Evolutionary conservation across 2,329 filamentous ascomycete species (phyloP).

Genomic region (Fusarium coffeatum): DNA sequence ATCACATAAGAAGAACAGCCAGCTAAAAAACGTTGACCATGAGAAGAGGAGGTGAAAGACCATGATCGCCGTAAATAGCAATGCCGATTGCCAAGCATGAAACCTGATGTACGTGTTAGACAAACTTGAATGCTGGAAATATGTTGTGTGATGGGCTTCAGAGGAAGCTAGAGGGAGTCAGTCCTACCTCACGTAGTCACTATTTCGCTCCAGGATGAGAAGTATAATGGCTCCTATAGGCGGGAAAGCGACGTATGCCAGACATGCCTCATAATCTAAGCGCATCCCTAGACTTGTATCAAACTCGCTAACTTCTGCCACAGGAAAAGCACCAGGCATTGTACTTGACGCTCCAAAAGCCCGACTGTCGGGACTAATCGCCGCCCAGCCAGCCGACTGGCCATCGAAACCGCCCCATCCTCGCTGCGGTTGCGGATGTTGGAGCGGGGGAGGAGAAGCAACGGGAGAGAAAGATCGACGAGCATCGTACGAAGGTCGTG

Average conservation of each 20-base stretch:
- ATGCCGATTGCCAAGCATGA: slow-evolving; percentile 93
- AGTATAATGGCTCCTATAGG: slow-evolving; percentile 87
- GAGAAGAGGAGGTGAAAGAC: slow-evolving; percentile 86
- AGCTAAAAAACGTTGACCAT: slow-evolving; percentile 86
- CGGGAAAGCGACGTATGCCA: slow-evolving; percentile 88
- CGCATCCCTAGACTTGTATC: slow-evolving; percentile 89
- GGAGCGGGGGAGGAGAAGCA: slow-evolving; percentile 56
- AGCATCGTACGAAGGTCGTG: slow-evolving; percentile 67
- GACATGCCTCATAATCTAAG: slow-evolving; percentile 88
- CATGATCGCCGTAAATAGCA: slow-evolving; percentile 81
- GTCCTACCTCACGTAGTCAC: slow-evolving; percentile 91
- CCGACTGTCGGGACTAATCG: slow-evolving; percentile 34
- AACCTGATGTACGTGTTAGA: slow-evolving; percentile 68
- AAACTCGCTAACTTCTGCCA: slow-evolving; percentile 78
- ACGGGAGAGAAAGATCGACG: slow-evolving; percentile 65
- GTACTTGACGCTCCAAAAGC: slow-evolving; percentile 40
- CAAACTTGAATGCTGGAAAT: background rate
- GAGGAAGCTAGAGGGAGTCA: background rate
- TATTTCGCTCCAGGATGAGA: slow-evolving; percentile 89
- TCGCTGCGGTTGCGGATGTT: slow-evolving; percentile 67
- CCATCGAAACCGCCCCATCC: slow-evolving; percentile 60
- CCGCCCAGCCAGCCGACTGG: slow-evolving; percentile 49
- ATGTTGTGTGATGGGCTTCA: background rate
- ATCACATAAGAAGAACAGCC: slow-evolving; percentile 83
- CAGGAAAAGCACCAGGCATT: slow-evolving; percentile 55